Evolutionary conservation across 1,284 basidiomycete species (phyloP).

Genomic region (Austroboletus niveus): DNA sequence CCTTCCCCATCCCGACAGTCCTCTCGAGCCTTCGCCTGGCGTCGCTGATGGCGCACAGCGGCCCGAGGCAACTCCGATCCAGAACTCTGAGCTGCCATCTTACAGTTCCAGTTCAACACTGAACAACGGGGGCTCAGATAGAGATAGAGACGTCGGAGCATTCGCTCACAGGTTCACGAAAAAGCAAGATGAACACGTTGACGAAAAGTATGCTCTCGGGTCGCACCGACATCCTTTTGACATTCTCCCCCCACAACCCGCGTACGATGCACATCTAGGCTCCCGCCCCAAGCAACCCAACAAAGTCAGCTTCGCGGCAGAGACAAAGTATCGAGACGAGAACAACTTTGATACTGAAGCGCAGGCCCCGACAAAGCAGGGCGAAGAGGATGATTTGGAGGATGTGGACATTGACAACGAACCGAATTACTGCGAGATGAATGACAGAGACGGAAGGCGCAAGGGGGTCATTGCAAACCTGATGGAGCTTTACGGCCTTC

Average conservation of each 20-base stretch:
- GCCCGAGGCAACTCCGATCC: constrained; percentile 14
- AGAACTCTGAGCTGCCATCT: constrained; percentile 16
- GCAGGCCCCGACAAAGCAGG: constrained; percentile 10
- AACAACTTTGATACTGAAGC: constrained; percentile 27
- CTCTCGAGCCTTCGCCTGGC: constrained; percentile 14
- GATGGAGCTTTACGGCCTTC: constrained; percentile 50
- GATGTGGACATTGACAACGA: constrained; percentile 10
- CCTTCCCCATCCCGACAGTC: not conserved
- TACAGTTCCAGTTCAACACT: constrained; percentile 36
- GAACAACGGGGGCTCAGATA: constrained; percentile 19
- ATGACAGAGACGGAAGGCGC: constrained; percentile 28
- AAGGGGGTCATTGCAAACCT: constrained; percentile 44
- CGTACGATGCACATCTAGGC: constrained; percentile 33
- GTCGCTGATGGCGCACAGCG: constrained; percentile 11
- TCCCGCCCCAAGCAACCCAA: constrained; percentile 11
- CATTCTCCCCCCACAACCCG: constrained; percentile 48
- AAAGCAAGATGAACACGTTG: constrained; percentile 10
- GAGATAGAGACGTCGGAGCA: constrained; percentile 15
- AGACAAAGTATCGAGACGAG: constrained; percentile 12
- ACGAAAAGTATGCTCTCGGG: constrained; percentile 46
- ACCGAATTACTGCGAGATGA: constrained; percentile 13
- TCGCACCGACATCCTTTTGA: constrained; percentile 61
- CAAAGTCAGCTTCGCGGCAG: constrained; percentile 26
- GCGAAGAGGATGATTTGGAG: constrained; percentile 3
- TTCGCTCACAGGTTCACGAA: constrained; percentile 18